Base-by-base conservation (phyloP, 2,329 filamentous ascomycete species). In the Diaporthe eres region DNA sequence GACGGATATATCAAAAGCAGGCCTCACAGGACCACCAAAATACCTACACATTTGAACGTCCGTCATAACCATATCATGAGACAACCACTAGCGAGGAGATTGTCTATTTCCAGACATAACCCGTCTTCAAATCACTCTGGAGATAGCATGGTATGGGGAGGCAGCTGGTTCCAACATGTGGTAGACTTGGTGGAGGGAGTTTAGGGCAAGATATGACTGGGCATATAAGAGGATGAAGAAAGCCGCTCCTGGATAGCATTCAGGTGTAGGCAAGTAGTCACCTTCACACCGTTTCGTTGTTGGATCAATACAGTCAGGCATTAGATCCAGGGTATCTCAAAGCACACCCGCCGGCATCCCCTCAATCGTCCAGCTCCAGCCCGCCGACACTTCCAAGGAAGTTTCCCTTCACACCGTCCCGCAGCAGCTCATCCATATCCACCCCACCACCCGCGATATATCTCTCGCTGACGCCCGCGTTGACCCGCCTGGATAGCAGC, bases 361-460 rank as follows among this genome's bases (percentile, higher is more conserved):
- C 19, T 68, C 65, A 76, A 42, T 80, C 80, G 15, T 82, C 84
- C 44, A 88, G 79, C 53, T 85, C 86, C 53, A 88, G 77, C 15
- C 85, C 85, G 19, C 85, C 82, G 12, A 88, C 85, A 72, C 79
- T 83, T 10, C 93, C 93, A 77, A 95, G 81, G 80, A 95, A 95
- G 28, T 92, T 90, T 1, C 92, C 90, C 77, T 91, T 91, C 49
- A 90, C 89, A n/a, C 91, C 91, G 74, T 86, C 88, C 47, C 34
- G 65, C 74, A 93, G 80, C 81, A 98, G 83, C 79, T 95, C 89
- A 71, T 93, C 93, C 8, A 98, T 88, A 85, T 98, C 94, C n/a
- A 98, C 91, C n/a, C 90, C 87, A 0, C 95, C 94, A n/a, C 91
- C 90, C 0, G 95, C 94, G 77, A 98, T 87, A 84, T 98, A 98